Base-by-base conservation (phyloP, 805 yeast genomes). In the Lipomyces sp. region DNA sequence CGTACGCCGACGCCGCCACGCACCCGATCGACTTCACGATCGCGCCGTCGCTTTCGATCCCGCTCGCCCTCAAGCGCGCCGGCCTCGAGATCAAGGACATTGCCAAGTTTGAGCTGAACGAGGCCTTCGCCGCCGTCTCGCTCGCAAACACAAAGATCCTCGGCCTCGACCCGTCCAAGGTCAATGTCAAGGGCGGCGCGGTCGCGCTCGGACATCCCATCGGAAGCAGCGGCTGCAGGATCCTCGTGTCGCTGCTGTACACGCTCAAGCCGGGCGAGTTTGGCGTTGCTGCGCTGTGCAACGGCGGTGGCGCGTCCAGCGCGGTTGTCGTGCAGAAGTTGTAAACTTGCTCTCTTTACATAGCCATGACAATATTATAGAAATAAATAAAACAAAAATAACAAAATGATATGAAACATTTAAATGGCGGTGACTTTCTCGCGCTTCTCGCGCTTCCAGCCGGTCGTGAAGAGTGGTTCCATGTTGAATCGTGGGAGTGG, bases 281-380 rank as follows among this genome's bases (percentile, higher is more conserved):
- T 57, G 98, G 98, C 68, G 86, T 81, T 57, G 96, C 95, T 62
- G 96, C 87, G 70, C 83, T 90, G 64, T 91, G 97, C 77, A 90
- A 90, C 69, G 97, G 97, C 75, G 97, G 97, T 65, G 98, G 98
- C 68, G 97, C 95, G 68, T 96, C 97, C 40, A 85, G 95, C 39
- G 80, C 96, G n/a, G 74, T 90, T 62, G 83, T 90, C 19, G 41
- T 54, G n/a, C 51, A 47, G 43, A 33, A 42, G 34, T 24, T 50
- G 38, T 53, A 37, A n/a, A n/a, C n/a, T n/a, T n/a, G n/a, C n/a
- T n/a, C n/a, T n/a, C n/a, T n/a, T n/a, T n/a, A n/a, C n/a, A n/a
- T n/a, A n/a, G n/a, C n/a, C n/a, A n/a, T n/a, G n/a, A n/a, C n/a
- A n/a, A n/a, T n/a, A n/a, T n/a, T n/a, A n/a, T n/a, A n/a, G n/a